Evolutionary conservation across 371 early-diverging fungal species (phyloP).

Genomic region (Chytridium lagenaria): DNA sequence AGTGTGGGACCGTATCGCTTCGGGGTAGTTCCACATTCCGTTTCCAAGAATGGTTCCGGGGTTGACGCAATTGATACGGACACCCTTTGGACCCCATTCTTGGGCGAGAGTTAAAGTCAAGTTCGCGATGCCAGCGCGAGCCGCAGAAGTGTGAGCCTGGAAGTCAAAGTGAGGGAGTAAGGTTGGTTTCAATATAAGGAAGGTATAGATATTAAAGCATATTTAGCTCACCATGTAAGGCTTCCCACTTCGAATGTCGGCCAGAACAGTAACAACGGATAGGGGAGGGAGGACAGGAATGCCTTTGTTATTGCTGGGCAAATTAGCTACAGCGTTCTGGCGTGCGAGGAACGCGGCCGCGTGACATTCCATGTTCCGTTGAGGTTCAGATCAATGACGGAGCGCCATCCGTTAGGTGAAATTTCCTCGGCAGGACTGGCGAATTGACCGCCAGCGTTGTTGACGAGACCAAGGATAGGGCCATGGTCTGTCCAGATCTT

Average conservation of each 20-base stretch:
- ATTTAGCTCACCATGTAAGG: slow-evolving; percentile 15
- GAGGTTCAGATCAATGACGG: slow-evolving; percentile 62
- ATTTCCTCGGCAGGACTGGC: slow-evolving; percentile 37
- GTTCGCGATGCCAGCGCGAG: slow-evolving; percentile 47
- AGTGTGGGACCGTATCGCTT: slow-evolving; percentile 35
- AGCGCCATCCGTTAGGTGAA: slow-evolving; percentile 53
- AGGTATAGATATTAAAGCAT: too few species aligned
- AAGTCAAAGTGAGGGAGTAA: slow-evolving; percentile 21
- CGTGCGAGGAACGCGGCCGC: slow-evolving; percentile 26
- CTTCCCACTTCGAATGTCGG: slow-evolving; percentile 53
- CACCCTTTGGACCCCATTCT: slow-evolving; percentile 61
- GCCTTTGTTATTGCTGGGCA: background rate
- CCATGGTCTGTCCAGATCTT: slow-evolving; percentile 50
- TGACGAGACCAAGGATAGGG: slow-evolving; percentile 55
- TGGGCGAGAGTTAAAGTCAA: slow-evolving; percentile 58
- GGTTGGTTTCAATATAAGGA: background rate
- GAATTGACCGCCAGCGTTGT: slow-evolving; percentile 64
- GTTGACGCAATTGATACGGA: slow-evolving; percentile 64
- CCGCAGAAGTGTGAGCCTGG: slow-evolving; percentile 51
- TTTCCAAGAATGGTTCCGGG: slow-evolving; percentile 62
- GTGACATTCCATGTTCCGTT: slow-evolving; percentile 60
- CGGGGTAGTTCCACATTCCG: slow-evolving; percentile 61
- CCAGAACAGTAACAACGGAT: slow-evolving; percentile 58
- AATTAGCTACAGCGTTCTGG: background rate
- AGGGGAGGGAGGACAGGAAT: slow-evolving; percentile 49